Conservation (phyloP, 345 rosid species). For the Salix exigua region DNA sequence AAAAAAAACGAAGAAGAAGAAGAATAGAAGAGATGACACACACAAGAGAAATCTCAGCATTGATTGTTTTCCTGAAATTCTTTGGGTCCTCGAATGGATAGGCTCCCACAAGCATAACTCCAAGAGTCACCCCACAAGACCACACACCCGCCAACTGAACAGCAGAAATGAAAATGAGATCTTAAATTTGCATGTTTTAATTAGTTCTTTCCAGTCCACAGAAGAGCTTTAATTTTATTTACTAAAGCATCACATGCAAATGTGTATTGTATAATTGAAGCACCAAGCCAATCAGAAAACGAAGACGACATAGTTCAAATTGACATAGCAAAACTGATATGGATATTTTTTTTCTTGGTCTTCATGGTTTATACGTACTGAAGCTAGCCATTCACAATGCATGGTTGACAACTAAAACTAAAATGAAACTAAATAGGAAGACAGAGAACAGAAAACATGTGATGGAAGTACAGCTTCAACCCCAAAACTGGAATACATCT, state of each 20-base stretch:
- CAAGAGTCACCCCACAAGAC: conserved; percentile 97
- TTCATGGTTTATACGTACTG: neutral
- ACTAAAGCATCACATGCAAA: neutral
- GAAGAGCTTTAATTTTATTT: neutral
- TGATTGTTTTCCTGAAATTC: conserved; percentile 85
- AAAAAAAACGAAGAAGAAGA: neutral
- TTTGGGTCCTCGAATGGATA: conserved; percentile 93
- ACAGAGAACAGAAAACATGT: neutral
- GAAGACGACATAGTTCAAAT: neutral
- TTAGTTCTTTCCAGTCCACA: neutral
- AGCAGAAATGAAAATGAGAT: conserved; percentile 1
- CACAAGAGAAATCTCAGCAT: conserved; percentile 33
- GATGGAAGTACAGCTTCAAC: neutral
- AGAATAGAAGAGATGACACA: neutral
- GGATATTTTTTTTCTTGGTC: neutral
- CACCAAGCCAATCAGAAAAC: neutral
- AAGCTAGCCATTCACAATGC: neutral
- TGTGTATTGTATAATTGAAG: neutral
- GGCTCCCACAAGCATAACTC: conserved; percentile 94
- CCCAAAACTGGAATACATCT: neutral
- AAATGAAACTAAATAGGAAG: neutral
- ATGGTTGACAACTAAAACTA: neutral
- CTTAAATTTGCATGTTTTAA: neutral
- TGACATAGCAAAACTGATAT: neutral
- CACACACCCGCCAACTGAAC: conserved; percentile 86